Conservation (phyloP, 495 filamentous ascomycete species). For the Penicillium crystallinum region DNA sequence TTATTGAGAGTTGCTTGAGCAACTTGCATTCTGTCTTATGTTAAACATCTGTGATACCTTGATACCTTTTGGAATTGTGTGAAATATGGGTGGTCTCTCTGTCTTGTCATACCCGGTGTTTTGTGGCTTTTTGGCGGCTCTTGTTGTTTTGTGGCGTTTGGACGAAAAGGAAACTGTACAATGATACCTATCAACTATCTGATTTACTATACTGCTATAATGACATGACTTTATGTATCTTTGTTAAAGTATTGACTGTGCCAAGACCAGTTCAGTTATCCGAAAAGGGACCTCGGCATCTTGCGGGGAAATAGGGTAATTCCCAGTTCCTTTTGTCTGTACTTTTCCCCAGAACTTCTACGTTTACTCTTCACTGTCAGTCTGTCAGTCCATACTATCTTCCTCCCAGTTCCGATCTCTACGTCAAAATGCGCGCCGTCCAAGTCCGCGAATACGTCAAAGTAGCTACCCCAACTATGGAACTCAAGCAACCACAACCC, state of each 20-base stretch:
- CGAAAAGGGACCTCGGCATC: conserved; percentile 29
- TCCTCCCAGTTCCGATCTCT: neutral
- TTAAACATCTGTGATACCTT: conserved; percentile 14
- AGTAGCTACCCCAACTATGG: conserved; percentile 36
- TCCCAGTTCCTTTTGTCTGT: neutral
- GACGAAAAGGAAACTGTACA: conserved; percentile 6
- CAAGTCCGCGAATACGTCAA: conserved; percentile 80
- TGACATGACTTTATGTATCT: no score
- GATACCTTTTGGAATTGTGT: neutral
- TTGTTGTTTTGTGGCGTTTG: neutral
- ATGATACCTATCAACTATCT: conserved; percentile 9
- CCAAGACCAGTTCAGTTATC: conserved; percentile 10
- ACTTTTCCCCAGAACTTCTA: neutral
- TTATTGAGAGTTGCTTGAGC: conserved; percentile 13
- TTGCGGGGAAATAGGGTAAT: conserved; percentile 16
- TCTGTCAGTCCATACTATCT: no score
- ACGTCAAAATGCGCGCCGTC: conserved; percentile 69
- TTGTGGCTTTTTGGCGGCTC: conserved; percentile 3
- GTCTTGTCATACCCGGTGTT: conserved; percentile 19
- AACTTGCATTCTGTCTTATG: neutral
- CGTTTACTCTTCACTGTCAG: neutral
- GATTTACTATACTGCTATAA: no score
- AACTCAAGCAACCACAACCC: neutral
- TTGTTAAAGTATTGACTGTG: neutral
- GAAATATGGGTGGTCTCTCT: conserved; percentile 15